phyloP scores from a whole-genome alignment of 495 filamentous ascomycete species.

The Schizothecium vesticola region DNA sequence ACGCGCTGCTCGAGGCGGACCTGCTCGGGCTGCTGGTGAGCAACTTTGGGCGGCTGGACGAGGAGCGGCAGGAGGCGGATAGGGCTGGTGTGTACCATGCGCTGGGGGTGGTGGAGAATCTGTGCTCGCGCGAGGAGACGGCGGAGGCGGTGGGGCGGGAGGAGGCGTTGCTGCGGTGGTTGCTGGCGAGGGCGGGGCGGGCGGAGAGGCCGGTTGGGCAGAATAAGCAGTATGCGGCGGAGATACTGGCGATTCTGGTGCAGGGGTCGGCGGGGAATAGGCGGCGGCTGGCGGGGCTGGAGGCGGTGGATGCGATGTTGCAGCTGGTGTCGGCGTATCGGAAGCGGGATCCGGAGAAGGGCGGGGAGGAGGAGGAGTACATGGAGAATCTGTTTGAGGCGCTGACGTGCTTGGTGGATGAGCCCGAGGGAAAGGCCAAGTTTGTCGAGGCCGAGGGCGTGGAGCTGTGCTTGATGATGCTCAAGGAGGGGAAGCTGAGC shows the following conservation, averaged over 20 bases:
- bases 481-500: slow-evolving; percentile 59
- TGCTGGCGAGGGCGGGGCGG: slow-evolving; percentile 55
- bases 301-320: slow-evolving; percentile 74
- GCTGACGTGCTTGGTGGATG: slow-evolving; percentile 72
- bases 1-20: slow-evolving; percentile 77
- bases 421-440: slow-evolving; percentile 66
- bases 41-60: slow-evolving; percentile 80
- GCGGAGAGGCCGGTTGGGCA: slow-evolving; percentile 50
- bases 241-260: slow-evolving; percentile 81
- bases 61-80: slow-evolving; percentile 71
- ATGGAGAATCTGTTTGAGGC: slow-evolving; percentile 89
- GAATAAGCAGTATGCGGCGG: slow-evolving; percentile 94
- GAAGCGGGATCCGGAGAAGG: slow-evolving; percentile 78
- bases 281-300: slow-evolving; percentile 53
- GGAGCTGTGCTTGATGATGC: slow-evolving; percentile 82
- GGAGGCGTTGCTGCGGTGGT: slow-evolving; percentile 64
- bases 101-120: slow-evolving; percentile 76
- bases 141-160: slow-evolving; percentile 63
- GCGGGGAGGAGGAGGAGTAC: slow-evolving; percentile 88
- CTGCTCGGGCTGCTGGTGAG: slow-evolving; percentile 75
- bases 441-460: slow-evolving; percentile 90
- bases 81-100: slow-evolving; percentile 81
- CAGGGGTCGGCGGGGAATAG: slow-evolving; percentile 60
- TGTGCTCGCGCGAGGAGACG: slow-evolving; percentile 63
- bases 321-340: slow-evolving; percentile 86